Percentiles rank a stretch among this genome's conserved stretches.
Evolutionary conservation across 768 basidiomycete species (phyloP).

Genomic region (Rubroboletus satanas): DNA sequence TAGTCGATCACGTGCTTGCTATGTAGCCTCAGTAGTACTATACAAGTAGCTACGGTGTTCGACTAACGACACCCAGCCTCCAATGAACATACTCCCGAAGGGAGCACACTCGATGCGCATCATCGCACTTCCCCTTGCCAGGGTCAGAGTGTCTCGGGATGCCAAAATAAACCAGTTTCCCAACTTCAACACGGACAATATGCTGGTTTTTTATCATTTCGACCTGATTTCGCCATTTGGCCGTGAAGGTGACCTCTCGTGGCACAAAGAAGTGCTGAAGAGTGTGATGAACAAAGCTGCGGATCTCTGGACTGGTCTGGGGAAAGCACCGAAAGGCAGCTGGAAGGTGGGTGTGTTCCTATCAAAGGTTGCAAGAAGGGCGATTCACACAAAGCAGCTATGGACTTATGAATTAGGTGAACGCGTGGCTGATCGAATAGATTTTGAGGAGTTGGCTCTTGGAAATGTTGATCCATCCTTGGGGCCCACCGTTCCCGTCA

Average conservation of each 20-base stretch:
- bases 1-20: constrained; percentile 17
- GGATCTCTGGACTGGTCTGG: constrained; percentile 62
- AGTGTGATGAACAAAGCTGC: constrained; percentile 52
- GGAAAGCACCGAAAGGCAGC: constrained; percentile 56
- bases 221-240: constrained; percentile 28
- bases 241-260: constrained; percentile 30
- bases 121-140: constrained; percentile 43
- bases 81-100: constrained; percentile 18
- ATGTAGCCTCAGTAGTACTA: not conserved
- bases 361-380: constrained; percentile 3
- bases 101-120: constrained; percentile 39
- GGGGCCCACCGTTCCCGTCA: constrained; percentile 46
- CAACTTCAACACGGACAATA: constrained; percentile 10
- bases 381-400: constrained; percentile 37
- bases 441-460: constrained; percentile 77
- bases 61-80: not conserved
- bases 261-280: constrained; percentile 32
- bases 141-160: constrained; percentile 14
- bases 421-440: constrained; percentile 63
- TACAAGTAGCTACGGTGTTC: not conserved
- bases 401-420: constrained; percentile 62
- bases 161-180: constrained; percentile 6
- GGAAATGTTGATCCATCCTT: constrained; percentile 69
- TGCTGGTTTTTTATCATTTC: constrained; percentile 43
- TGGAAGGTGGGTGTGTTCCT: constrained; percentile 60